These are phyloP conservation scores for Phytophthora hibernalis DNA, from an alignment of 352 stramenopile genomes.

Conservation along the genomic window DNA sequence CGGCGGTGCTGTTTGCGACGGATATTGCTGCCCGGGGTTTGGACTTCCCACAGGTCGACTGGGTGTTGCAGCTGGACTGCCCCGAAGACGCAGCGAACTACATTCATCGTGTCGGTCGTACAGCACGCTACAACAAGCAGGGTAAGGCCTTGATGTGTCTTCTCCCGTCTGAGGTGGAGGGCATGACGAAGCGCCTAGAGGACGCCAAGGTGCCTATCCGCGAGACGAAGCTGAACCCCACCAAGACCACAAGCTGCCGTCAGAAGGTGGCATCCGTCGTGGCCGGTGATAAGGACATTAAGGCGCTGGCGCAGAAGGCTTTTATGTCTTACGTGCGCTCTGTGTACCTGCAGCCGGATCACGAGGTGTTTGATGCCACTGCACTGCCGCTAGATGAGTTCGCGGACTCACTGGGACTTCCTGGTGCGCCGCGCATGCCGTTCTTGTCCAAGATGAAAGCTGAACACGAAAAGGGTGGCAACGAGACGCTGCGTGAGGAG, in stretches of 20 bases:
- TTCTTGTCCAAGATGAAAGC: conserved; percentile 91
- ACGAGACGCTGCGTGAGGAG: conserved; percentile 88
- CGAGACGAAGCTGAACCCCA: conserved; percentile 97
- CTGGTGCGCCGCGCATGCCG: conserved; percentile 92
- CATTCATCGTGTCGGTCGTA: conserved; percentile 98
- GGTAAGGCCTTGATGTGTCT: conserved; percentile 95
- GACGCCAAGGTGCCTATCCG: conserved; percentile 96
- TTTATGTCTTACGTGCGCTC: conserved; percentile 99
- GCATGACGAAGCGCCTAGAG: conserved; percentile 88
- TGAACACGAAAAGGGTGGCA: conserved; percentile 52
- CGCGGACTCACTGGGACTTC: conserved; percentile 94
- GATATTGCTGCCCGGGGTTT: conserved; percentile 98
- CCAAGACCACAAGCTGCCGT: conserved; percentile 94
- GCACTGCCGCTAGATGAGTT: conserved; percentile 94
- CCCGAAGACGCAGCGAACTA: conserved; percentile 98
- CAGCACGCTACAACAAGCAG: conserved; percentile 95
- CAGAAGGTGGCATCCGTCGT: conserved; percentile 94
- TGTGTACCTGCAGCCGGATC: conserved; percentile 95
- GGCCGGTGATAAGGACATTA: conserved; percentile 94
- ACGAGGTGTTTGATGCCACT: conserved; percentile 94
- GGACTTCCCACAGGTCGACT: conserved; percentile 99
- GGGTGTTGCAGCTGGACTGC: conserved; percentile 98
- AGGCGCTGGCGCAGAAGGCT: conserved; percentile 96
- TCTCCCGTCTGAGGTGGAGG: conserved; percentile 91
- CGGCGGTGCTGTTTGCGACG: conserved; percentile 97